Evolutionary conservation across 257 asterid species (phyloP), one percentile per base, ranked within the genome.

Genomic region (Cordia subcordata): DNA sequence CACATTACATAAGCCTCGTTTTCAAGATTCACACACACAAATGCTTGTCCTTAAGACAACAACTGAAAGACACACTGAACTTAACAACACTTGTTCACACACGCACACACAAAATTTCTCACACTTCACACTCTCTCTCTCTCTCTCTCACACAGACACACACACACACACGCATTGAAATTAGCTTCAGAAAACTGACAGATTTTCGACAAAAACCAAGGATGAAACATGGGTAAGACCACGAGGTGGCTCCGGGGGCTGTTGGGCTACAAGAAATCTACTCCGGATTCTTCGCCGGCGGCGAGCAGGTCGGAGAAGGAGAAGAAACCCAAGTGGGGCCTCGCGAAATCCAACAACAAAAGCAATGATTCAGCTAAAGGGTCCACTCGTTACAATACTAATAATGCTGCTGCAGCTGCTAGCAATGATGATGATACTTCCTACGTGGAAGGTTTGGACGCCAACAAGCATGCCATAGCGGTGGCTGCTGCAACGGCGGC

Each of bases 401-500:
- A 3, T 6, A 27, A 3, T 27, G 6, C 35, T 27, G 6, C 35
- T 27, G 6, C 35, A 1, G 6, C 35, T 27, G 6, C 35, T 27
- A 27, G 4, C 6, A 42, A 1, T 55, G 21, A 60, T 59, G 53
- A 46, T 40, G 53, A 75, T 56, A 65, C 46, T 13, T 81, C 86
- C 0, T 83, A 65, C 58, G 72, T 15, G 13, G 90, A 79, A 23
- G 81, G 82, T 0, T 27, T 84, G 37, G 95, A 88, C 49, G 86
- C 96, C 11, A 92, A 81, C 70, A 84, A 72, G 67, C 99, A 88
- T 42, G 99, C 99, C 1, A 82, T 88, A 64, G 96, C 96, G n/a
- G 96, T 92, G 19, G 98, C 98, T 0, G 96, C 95, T 42, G 98
- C 98, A 37, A 92, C 96, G 1, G 98, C 98, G 1, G 98, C 87